Conservation (phyloP, 345 rosid species). For the Populus davidiana region DNA sequence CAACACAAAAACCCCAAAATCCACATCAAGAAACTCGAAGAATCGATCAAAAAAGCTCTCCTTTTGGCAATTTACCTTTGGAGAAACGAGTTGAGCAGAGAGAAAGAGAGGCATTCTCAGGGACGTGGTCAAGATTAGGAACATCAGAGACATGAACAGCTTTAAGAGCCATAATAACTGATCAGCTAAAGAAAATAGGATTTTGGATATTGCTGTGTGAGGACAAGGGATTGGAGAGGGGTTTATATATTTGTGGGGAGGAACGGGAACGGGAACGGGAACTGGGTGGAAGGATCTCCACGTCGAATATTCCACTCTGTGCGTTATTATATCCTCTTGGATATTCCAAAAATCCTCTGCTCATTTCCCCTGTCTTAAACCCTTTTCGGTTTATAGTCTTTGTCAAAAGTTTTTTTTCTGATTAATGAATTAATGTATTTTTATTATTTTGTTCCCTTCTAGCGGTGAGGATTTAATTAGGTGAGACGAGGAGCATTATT, state of each 20-base stretch:
- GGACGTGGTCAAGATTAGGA: conserved; percentile 64
- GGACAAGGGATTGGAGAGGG: background rate
- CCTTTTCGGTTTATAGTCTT: background rate
- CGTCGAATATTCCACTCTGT: conserved; percentile 23
- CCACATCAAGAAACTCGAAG: background rate
- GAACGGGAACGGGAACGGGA: background rate
- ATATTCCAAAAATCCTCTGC: conserved; percentile 11
- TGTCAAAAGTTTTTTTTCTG: background rate
- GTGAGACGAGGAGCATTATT: too few relatives aligned
- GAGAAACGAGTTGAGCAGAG: conserved; percentile 38
- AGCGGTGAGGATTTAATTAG: too few relatives aligned
- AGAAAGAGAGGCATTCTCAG: conserved; percentile 46
- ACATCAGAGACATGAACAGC: conserved; percentile 86
- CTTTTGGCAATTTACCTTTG: conserved; percentile 14
- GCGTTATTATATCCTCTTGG: conserved; percentile 15
- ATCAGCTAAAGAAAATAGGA: background rate
- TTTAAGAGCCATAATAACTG: conserved; percentile 59
- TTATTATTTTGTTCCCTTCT: too few relatives aligned
- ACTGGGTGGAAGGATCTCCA: conserved; percentile 5
- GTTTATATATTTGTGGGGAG: conserved; percentile 8
- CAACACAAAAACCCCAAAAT: background rate
- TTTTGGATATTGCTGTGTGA: background rate
- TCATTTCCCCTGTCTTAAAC: too few relatives aligned
- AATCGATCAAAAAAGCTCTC: background rate
- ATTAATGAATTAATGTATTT: too few relatives aligned